Percentiles rank a stretch among this genome's conserved stretches.
These are phyloP conservation scores for Ehretia macrophylla DNA, from an alignment of 257 asterid species.

Conservation along the genomic window DNA sequence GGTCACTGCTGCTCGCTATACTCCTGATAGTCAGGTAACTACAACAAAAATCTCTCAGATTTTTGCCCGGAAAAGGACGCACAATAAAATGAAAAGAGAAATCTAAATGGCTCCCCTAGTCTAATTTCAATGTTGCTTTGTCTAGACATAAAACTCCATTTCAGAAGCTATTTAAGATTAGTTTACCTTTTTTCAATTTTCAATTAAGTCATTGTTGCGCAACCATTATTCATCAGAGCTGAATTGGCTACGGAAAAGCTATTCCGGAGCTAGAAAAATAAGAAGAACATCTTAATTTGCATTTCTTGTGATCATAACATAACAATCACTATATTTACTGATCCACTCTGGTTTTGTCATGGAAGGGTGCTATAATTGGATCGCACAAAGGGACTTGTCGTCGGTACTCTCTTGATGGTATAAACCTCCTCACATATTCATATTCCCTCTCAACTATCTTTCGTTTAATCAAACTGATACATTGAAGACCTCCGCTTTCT, in stretches of 20 bases:
- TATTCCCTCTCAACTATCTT: background rate
- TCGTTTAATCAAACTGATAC: background rate
- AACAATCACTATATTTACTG: background rate
- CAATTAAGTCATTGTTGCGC: too few species aligned
- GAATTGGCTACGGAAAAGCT: too few species aligned
- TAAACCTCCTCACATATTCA: background rate
- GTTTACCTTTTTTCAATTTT: too few species aligned
- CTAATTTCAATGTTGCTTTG: background rate
- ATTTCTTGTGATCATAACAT: background rate
- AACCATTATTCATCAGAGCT: too few species aligned
- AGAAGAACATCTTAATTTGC: too few species aligned
- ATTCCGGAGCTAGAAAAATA: too few species aligned
- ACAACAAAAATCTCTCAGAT: background rate
- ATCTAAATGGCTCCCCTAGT: too few species aligned
- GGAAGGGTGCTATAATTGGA: conserved; percentile 54
- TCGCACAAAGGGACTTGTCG: conserved; percentile 46
- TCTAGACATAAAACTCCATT: too few species aligned
- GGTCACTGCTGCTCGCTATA: conserved; percentile 70
- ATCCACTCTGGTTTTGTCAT: background rate
- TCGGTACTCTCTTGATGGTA: conserved; percentile 34
- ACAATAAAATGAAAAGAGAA: too few species aligned
- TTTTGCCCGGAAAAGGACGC: too few species aligned
- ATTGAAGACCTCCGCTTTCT: background rate
- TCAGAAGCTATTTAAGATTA: too few species aligned
- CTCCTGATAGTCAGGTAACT: conserved; percentile 72